Conservation (phyloP, 495 filamentous ascomycete species). For the Aspergillus nanangensis region DNA sequence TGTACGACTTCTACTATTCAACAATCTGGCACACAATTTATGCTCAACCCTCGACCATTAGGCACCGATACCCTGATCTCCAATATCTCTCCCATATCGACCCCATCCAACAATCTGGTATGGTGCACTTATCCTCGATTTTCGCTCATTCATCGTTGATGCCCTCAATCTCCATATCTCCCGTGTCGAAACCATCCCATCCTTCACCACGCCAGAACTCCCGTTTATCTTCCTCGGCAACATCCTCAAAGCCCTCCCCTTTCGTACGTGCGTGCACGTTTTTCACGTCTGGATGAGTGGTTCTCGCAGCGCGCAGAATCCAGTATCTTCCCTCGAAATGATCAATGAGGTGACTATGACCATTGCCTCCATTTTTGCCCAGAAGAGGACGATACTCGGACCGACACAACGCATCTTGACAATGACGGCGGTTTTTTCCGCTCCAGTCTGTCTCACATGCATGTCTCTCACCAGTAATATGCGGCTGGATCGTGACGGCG, state of each 20-base stretch:
- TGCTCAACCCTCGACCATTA: no score
- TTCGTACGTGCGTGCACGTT: conserved; percentile 21
- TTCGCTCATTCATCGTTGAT: no score
- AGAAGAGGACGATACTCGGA: conserved; percentile 14
- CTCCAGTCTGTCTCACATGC: conserved; percentile 34
- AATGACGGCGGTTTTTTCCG: conserved; percentile 20
- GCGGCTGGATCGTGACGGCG: conserved; percentile 7
- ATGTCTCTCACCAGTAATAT: conserved; percentile 19
- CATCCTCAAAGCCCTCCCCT: conserved; percentile 30
- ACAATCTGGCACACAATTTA: no score
- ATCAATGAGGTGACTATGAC: conserved; percentile 14
- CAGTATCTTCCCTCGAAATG: conserved; percentile 29
- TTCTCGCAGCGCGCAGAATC: conserved; percentile 36
- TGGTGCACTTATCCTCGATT: no score
- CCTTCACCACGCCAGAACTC: conserved; percentile 31
- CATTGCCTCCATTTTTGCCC: conserved; percentile 7
- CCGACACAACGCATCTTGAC: conserved; percentile 20
- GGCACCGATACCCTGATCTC: no score
- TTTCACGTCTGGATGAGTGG: conserved; percentile 30
- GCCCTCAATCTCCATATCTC: conserved; percentile 30
- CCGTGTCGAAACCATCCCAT: conserved; percentile 29
- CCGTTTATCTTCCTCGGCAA: conserved; percentile 16
- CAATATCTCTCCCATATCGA: no score
- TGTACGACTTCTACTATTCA: no score
- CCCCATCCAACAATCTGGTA: no score